Conservation (phyloP, 345 rosid genomes). For the Hibiscus syriacus region DNA sequence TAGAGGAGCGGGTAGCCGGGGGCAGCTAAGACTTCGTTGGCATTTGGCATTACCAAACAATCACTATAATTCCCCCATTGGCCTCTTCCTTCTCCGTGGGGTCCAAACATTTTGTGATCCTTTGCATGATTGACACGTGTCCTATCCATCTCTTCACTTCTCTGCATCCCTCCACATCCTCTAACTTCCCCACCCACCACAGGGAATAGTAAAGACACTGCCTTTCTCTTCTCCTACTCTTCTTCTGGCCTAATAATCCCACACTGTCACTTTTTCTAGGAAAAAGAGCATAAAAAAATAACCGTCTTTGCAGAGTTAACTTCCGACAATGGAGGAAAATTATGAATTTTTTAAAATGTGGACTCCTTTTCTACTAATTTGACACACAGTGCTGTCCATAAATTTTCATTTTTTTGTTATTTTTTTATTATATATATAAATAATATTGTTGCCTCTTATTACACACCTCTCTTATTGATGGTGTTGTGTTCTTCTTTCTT, state of each 20-base stretch:
- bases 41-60: slow-evolving; percentile 20
- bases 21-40: slow-evolving; percentile 32
- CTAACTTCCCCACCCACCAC: background rate
- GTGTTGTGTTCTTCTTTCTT: slow-evolving; percentile 25
- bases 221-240: background rate
- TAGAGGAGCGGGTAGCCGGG: no score
- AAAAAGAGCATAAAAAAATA: no score
- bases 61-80: slow-evolving; percentile 23
- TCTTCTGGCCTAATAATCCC: background rate
- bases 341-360: slow-evolving; percentile 3
- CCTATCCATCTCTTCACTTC: background rate
- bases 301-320: background rate
- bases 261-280: no score
- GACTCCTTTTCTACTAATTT: slow-evolving; percentile 17
- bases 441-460: slow-evolving; percentile 1
- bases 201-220: background rate
- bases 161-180: background rate
- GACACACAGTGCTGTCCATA: slow-evolving; percentile 14
- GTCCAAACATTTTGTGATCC: no score
- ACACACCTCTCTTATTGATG: slow-evolving; percentile 23
- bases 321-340: background rate
- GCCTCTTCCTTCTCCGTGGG: slow-evolving; percentile 13
- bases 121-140: slow-evolving; percentile 36
- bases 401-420: background rate
- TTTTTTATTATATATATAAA: background rate